Base-by-base conservation (phyloP, 139 green algal genomes). In the Pleodorina starrii region DNA sequence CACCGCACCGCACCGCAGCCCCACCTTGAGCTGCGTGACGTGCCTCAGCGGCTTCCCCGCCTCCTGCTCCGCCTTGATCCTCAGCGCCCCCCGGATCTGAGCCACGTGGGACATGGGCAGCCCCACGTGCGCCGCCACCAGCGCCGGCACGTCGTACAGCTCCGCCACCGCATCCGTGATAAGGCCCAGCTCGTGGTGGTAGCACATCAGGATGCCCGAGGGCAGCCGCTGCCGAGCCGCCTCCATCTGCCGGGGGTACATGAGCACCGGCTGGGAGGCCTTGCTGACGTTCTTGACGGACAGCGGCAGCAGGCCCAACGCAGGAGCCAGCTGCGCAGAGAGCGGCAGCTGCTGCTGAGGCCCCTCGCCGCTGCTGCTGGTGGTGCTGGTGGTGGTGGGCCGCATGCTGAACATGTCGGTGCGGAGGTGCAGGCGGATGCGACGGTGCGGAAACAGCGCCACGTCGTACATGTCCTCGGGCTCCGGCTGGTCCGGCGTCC, bases 51-150 rank as follows among this genome's bases (percentile, higher is more conserved):
- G 77, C 79, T 12, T 29, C 14, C 71, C 71, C 11, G 40, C 54
- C 81, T 91, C 88, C 36, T 19, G 32, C 59, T 16, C 5, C 43
- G 63, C 51, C 89, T 86, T 80, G 16, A 57, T 25, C 29, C 51
- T 25, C 57, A 92, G 46, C 57, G 89, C 82, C 32, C 75, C 60
- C 12, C 66, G 57, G 38, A 92, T 87, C 27, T 86, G 71, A 32
- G 57, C 57, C 43, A 81, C 89, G 29, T 71, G n/a, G 57, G 71
- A 76, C 80, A 80, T 32, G 5, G 89, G 89, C 73, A 92, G 60
- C 1, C 89, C 83, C 83, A 92, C 82, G 63, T 92, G 89, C 14
- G 82, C 89, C 19, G 86, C 71, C 43, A 89, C 82, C 73, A 92
- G 89, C 14, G 25, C 89, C 35, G 82, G 89, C 74, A 87, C 89